Base-by-base conservation (phyloP, 78 protist genomes). In the Mantamonas sphyraenae region DNA sequence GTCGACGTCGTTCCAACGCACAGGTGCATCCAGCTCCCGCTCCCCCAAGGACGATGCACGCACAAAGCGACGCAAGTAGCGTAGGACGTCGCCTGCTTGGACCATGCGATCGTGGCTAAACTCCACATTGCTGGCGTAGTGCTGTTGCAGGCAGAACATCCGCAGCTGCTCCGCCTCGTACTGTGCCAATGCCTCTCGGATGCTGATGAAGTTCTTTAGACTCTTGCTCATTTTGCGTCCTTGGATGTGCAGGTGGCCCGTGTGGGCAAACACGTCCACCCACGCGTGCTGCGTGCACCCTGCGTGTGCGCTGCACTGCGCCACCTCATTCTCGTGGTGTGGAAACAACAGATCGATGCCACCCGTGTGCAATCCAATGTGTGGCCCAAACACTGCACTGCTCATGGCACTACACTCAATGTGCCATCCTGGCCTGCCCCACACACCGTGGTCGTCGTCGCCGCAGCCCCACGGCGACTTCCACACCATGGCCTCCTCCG, bases 381-480 rank as follows among this genome's bases (percentile, higher is more conserved):
- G 33, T 12, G 45, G 40, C 2, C 81, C 81, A 51, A 76, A 65
- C 34, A 68, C 31, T 24, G 69, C 64, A 61, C 43, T 37, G 4
- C 79, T 14, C 81, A 87, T 80, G 16, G 71, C 92, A 8, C 81
- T 68, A 74, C 92, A 87, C 38, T 87, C 92, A 2, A 82, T 69
- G 73, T 87, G 92, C 92, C 92, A 87, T 10, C 92, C 87, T 20
- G 87, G 90, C 19, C 90, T 28, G 38, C 90, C 84, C n/a, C 75
- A 20, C 16, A 12, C 24, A 71, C 24, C 19, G 16, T 9, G 33
- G n/a, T n/a, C n/a, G n/a, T n/a, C n/a, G n/a, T n/a, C n/a, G n/a
- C n/a, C n/a, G n/a, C n/a, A n/a, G n/a, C 80, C 89, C 77, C 77
- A 85, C 28, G 86, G 89, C 17, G 78, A 68, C 59, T 65, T 62